Percentiles rank a stretch among this genome's conserved stretches.
Evolutionary conservation across 495 filamentous ascomycete species (phyloP).

Genomic region (Penicillium lividum): DNA sequence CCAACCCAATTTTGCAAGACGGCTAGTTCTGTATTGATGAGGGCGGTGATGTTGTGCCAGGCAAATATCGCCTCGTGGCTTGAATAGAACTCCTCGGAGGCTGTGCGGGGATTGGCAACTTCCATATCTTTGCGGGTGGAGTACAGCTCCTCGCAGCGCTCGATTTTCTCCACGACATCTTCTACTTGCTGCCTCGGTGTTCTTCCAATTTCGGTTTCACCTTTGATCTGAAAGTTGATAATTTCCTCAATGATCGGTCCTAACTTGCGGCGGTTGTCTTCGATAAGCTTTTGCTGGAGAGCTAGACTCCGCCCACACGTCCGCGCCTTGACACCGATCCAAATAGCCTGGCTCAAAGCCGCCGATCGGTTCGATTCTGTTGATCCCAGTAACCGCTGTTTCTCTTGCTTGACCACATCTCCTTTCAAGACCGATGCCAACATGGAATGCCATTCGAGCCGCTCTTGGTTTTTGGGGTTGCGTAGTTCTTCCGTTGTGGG

Average conservation of each 20-base stretch:
- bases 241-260: slow-evolving; percentile 79
- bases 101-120: slow-evolving; percentile 66
- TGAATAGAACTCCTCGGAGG: slow-evolving; percentile 70
- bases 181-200: slow-evolving; percentile 81
- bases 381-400: slow-evolving; percentile 86
- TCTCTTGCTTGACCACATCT: slow-evolving; percentile 96
- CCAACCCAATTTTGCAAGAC: slow-evolving; percentile 95
- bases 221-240: slow-evolving; percentile 89
- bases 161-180: slow-evolving; percentile 84
- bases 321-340: slow-evolving; percentile 82
- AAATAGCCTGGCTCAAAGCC: slow-evolving; percentile 78
- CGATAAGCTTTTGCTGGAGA: slow-evolving; percentile 78
- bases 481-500: slow-evolving; percentile 86
- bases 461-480: slow-evolving; percentile 83
- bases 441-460: slow-evolving; percentile 98
- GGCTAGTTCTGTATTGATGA: slow-evolving; percentile 91
- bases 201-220: slow-evolving; percentile 88
- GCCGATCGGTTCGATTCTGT: slow-evolving; percentile 72
- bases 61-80: slow-evolving; percentile 86
- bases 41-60: slow-evolving; percentile 97
- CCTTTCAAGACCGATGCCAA: slow-evolving; percentile 91
- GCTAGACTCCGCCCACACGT: slow-evolving; percentile 79
- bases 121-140: slow-evolving; percentile 76
- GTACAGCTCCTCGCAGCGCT: slow-evolving; percentile 80
- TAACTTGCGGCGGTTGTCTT: slow-evolving; percentile 70